Base-by-base conservation (phyloP, 441 rosid genomes). In the Gossypium gossypioides region DNA sequence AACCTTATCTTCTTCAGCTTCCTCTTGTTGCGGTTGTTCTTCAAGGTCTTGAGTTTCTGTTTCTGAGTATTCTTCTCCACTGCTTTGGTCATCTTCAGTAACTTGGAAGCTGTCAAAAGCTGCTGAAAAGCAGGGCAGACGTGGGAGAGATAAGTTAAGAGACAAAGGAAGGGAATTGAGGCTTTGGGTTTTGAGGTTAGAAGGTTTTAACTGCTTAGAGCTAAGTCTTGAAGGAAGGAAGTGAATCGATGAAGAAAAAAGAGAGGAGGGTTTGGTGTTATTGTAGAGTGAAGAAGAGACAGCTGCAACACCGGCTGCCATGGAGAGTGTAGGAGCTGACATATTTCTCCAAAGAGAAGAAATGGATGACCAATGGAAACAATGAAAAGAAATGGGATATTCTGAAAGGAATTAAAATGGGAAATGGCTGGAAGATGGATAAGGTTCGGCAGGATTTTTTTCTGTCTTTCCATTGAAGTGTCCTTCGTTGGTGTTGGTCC, bases 321-420 rank as follows among this genome's bases (percentile, higher is more conserved):
- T 75, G 74, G 87, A 78, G 51, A 77, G n/a, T 68, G 83, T 76
- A 46, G 82, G 75, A 48, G 84, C 80, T 56, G 82, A 67, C 70
- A 78, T 79, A 9, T 73, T 70, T 78, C 68, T 27, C 58, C 13
- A 29, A 29, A 62, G 68, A 68, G 9, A 68, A 34, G 50, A 74
- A 51, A 40, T 27, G 44, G 44, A 60, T 13, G 63, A 27, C 40
- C 40, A 58, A 12, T 58, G 4, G 59, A 13, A 25, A 58, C 3
- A 3, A 57, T 4, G 12, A 7, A 8, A 22, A 10, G 12, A 69
- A 15, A 18, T 10, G 9, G 37, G 66, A 57, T 8, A n/a, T 37
- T 57, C 57, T 19, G 8, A 4, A n/a, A 3, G 5, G 32, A 56
- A 46, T 7, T 8, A n/a, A 71, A 25, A 37, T 12, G 65, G 64